Evolutionary conservation across 2,329 filamentous ascomycete genomes (phyloP).

Genomic region (Coniochaeta sp.): DNA sequence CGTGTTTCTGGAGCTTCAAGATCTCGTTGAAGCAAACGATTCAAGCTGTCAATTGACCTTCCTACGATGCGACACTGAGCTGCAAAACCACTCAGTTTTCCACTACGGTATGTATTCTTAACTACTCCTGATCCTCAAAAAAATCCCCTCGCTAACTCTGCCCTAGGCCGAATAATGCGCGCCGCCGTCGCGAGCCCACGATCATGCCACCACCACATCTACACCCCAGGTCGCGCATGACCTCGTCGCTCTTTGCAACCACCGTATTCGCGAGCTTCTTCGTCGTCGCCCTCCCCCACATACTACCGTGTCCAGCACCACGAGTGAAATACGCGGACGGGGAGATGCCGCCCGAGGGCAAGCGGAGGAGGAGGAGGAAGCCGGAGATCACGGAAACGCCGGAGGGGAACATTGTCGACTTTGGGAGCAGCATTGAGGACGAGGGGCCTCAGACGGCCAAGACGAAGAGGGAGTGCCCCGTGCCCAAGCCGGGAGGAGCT

Average conservation of each 20-base stretch:
- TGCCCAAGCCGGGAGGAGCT: constrained; percentile 78
- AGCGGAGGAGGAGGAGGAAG: constrained; percentile 37
- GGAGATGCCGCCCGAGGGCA: constrained; percentile 36
- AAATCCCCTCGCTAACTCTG: neutral
- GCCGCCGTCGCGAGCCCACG: constrained; percentile 5
- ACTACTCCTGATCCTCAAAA: neutral
- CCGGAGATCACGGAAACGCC: constrained; percentile 15
- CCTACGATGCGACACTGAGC: neutral
- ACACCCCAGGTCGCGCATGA: constrained; percentile 88
- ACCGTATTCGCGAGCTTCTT: constrained; percentile 85
- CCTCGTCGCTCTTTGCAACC: constrained; percentile 89
- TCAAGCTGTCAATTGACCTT: neutral
- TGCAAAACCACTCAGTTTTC: neutral
- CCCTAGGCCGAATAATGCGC: neutral
- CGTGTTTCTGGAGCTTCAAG: neutral
- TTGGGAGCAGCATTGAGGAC: constrained; percentile 33
- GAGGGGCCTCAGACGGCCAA: constrained; percentile 33
- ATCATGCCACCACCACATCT: constrained; percentile 80
- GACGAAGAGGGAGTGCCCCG: constrained; percentile 70
- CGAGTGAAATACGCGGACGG: constrained; percentile 70
- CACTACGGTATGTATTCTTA: neutral
- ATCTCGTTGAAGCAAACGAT: too few species aligned
- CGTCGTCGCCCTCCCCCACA: constrained; percentile 83
- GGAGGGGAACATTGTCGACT: constrained; percentile 39
- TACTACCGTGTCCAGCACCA: constrained; percentile 85